A percentile compares a stretch with the other conserved stretches of the same genome.
Evolutionary conservation across 2,329 filamentous ascomycete species (phyloP).

Genomic region (Ceratocystiopsis brevicomis): DNA sequence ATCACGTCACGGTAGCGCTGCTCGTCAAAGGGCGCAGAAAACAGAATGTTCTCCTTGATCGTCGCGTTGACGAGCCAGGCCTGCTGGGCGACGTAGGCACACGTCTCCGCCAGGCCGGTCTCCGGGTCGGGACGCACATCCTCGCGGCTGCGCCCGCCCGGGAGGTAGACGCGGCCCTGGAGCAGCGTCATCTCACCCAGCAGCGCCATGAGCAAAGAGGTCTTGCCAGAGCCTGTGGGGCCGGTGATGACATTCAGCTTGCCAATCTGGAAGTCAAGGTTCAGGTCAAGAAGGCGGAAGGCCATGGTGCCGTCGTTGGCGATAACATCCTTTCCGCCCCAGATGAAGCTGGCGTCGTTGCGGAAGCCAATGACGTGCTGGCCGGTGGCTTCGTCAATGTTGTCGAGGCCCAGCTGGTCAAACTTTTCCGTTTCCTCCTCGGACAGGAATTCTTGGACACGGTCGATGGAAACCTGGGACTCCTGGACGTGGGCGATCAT

Average conservation of each 20-base stretch:
- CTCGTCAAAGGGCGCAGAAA: constrained; percentile 63
- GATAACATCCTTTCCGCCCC: constrained; percentile 53
- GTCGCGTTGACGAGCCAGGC: constrained; percentile 94
- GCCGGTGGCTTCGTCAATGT: constrained; percentile 48
- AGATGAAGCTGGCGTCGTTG: constrained; percentile 60
- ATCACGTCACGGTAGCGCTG: constrained; percentile 75
- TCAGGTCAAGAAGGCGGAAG: constrained; percentile 66
- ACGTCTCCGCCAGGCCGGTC: constrained; percentile 73
- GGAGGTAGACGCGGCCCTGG: constrained; percentile 63
- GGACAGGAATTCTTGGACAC: constrained; percentile 80
- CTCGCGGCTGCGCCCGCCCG: constrained; percentile 69
- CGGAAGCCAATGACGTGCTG: constrained; percentile 67
- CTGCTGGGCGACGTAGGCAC: constrained; percentile 92
- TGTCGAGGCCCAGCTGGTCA: constrained; percentile 54
- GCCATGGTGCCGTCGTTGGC: constrained; percentile 48
- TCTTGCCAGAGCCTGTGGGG: constrained; percentile 88
- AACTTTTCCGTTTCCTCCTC: constrained; percentile 97
- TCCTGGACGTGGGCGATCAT: constrained; percentile 98
- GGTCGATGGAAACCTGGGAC: constrained; percentile 88
- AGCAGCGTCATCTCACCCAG: constrained; percentile 89
- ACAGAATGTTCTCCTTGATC: constrained; percentile 90
- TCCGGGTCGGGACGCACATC: constrained; percentile 65
- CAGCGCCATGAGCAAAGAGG: constrained; percentile 84
- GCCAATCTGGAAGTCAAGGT: constrained; percentile 67
- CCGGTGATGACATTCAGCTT: constrained; percentile 86